Percentiles rank a stretch among this genome's conserved stretches.
Evolutionary conservation across 1,139 yeast species (phyloP).

Genomic region (Wickerhamiella pararugosa): DNA sequence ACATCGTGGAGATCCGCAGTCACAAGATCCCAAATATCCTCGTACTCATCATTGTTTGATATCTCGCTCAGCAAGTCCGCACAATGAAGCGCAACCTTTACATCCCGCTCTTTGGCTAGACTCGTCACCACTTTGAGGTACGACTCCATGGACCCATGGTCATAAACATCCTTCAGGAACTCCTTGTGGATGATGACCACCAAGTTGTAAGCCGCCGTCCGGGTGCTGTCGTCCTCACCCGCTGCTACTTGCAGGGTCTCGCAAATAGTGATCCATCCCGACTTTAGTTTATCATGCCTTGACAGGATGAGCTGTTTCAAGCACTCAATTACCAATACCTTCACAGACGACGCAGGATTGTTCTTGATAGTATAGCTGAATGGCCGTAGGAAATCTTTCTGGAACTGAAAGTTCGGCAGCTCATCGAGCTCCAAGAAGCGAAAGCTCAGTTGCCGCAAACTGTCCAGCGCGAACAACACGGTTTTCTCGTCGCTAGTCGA

Average conservation of each 20-base stretch:
- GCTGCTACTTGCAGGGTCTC: constrained; percentile 61
- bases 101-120: constrained; percentile 69
- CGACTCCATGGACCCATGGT: constrained; percentile 8
- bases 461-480: constrained; percentile 83
- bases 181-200: constrained; percentile 10
- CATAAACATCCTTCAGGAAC: constrained; percentile 1
- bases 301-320: constrained; percentile 72
- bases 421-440: constrained; percentile 89
- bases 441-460: constrained; percentile 82
- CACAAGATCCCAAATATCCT: constrained; percentile 14
- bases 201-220: constrained; percentile 13
- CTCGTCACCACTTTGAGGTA: constrained; percentile 53
- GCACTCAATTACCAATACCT: constrained; percentile 85
- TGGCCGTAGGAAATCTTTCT: constrained; percentile 83
- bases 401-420: constrained; percentile 88
- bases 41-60: constrained; percentile 35
- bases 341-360: constrained; percentile 55
- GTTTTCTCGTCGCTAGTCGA: constrained; percentile 63
- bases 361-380: constrained; percentile 66
- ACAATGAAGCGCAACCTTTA: constrained; percentile 62
- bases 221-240: constrained; percentile 3
- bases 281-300: constrained; percentile 57
- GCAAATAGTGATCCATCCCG: constrained; percentile 92
- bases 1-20: constrained; percentile 48
- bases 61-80: constrained; percentile 59